Percentiles rank a stretch among this genome's conserved stretches.
Conservation (phyloP, 495 filamentous ascomycete genomes). For the Neurospora sp. region DNA sequence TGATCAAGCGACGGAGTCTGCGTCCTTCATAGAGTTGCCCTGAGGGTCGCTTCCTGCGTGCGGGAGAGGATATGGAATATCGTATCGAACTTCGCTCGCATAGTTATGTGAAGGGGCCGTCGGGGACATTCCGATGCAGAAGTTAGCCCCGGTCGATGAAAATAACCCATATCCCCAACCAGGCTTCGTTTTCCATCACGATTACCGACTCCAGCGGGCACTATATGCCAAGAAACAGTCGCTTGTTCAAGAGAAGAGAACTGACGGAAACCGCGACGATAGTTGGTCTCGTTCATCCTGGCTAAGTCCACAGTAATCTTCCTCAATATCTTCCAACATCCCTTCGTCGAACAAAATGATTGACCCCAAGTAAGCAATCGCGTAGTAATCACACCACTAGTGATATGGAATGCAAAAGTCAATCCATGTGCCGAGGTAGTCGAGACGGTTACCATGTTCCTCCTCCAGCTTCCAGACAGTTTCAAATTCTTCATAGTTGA, state of each 20-base stretch:
- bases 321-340: neutral
- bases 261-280: neutral
- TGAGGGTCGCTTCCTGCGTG: neutral
- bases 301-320: neutral
- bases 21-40: neutral
- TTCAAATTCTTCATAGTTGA: conserved; percentile 67
- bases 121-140: neutral
- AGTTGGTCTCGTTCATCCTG: neutral
- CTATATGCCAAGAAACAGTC: neutral
- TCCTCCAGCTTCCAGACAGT: conserved; percentile 56
- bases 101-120: neutral
- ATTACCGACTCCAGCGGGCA: neutral
- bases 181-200: neutral
- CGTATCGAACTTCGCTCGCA: neutral
- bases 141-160: neutral
- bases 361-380: neutral
- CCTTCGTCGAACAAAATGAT: neutral
- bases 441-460: conserved; percentile 42
- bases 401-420: conserved; percentile 56
- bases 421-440: conserved; percentile 77
- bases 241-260: neutral
- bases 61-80: neutral
- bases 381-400: conserved; percentile 1
- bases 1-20: neutral
- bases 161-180: neutral